These are phyloP conservation scores for Nitzschia inconspicua DNA, from an alignment of 108 stramenopile species.

Conservation along the genomic window DNA sequence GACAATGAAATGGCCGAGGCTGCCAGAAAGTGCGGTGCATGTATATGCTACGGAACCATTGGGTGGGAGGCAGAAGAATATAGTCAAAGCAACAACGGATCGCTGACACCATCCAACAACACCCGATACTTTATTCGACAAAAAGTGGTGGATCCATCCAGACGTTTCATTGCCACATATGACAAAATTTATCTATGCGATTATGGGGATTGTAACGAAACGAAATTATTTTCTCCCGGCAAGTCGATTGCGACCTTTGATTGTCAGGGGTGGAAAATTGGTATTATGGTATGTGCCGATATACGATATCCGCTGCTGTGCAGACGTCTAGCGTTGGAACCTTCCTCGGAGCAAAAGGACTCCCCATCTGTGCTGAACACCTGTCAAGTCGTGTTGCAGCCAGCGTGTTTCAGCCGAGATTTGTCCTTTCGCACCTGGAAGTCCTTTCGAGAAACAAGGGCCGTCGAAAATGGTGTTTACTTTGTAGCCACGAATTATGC, in stretches of 20 bases:
- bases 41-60: slow-evolving; percentile 27
- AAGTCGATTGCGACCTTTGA: slow-evolving; percentile 8
- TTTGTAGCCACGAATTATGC: slow-evolving; percentile 28
- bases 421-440: slow-evolving; percentile 34
- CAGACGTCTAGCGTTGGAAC: not conserved
- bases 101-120: too few relatives aligned
- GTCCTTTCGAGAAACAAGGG: slow-evolving; percentile 33
- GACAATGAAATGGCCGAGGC: not conserved
- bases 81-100: not conserved
- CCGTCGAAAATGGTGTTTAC: slow-evolving; percentile 31
- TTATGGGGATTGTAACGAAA: slow-evolving; percentile 32
- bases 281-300: slow-evolving; percentile 31
- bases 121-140: slow-evolving; percentile 23
- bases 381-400: slow-evolving; percentile 24
- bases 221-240: slow-evolving; percentile 19
- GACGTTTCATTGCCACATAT: slow-evolving; percentile 7
- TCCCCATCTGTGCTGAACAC: slow-evolving; percentile 6
- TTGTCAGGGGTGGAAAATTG: slow-evolving; percentile 12
- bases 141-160: slow-evolving; percentile 14
- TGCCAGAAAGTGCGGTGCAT: not conserved
- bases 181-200: slow-evolving; percentile 31
- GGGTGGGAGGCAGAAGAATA: slow-evolving; percentile 1
- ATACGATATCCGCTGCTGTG: slow-evolving; percentile 22
- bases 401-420: slow-evolving; percentile 31
- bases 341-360: too few relatives aligned